phyloP scores from a whole-genome alignment of 495 filamentous ascomycete genomes.

The Massariosphaeria phaeospora region DNA sequence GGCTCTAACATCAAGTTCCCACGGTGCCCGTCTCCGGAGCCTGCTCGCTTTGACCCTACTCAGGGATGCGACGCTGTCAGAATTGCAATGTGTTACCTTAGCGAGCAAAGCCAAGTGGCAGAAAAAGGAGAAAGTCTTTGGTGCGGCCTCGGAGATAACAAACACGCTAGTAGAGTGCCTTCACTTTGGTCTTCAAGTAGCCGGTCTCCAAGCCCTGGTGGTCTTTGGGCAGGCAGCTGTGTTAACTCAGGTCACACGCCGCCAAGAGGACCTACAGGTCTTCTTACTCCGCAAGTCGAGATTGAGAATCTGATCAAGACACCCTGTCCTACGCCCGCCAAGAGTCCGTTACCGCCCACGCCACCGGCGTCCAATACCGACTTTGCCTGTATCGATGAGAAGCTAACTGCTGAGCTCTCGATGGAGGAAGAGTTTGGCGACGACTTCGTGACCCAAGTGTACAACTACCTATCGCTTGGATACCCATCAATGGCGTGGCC shows the following conservation, averaged over 20 bases:
- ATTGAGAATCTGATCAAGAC: constrained; percentile 33
- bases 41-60: constrained; percentile 68
- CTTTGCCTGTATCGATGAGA: constrained; percentile 43
- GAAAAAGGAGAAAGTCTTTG: constrained; percentile 37
- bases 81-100: constrained; percentile 47
- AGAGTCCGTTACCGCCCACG: constrained; percentile 29
- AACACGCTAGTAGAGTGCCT: constrained; percentile 1
- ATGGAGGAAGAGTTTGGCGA: constrained; percentile 68
- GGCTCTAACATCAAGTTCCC: constrained; percentile 71
- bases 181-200: constrained; percentile 26
- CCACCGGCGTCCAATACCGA: constrained; percentile 32
- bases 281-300: constrained; percentile 38
- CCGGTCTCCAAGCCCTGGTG: constrained; percentile 28
- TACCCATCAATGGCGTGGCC: constrained; percentile 77
- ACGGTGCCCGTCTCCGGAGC: constrained; percentile 69
- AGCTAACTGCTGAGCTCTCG: constrained; percentile 45
- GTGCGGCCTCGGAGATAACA: constrained; percentile 30
- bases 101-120: constrained; percentile 39
- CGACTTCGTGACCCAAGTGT: constrained; percentile 87
- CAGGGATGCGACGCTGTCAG: constrained; percentile 39
- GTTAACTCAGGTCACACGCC: constrained; percentile 27
- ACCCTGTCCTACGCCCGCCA: constrained; percentile 21
- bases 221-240: constrained; percentile 44
- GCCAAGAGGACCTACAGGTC: constrained; percentile 34
- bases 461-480: constrained; percentile 89